Conservation (phyloP, 331 rosid species). For the Phaseolus coccineus region DNA sequence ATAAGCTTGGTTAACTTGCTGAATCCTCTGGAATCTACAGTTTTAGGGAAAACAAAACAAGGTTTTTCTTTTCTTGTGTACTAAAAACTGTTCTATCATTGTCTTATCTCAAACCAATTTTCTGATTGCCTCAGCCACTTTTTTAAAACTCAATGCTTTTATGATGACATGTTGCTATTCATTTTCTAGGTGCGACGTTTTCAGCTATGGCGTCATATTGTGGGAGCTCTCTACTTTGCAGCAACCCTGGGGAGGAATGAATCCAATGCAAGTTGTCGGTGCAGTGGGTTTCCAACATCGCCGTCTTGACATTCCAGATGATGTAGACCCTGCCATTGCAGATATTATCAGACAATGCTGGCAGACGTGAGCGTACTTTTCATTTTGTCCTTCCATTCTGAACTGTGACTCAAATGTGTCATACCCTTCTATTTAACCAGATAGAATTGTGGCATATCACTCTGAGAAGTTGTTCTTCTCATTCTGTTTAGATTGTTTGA, state of each 20-base stretch:
- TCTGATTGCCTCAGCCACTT: conserved; percentile 24
- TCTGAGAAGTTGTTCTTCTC: conserved; percentile 17
- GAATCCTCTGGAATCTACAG: background rate
- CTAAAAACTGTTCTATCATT: background rate
- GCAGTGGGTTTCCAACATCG: conserved; percentile 99
- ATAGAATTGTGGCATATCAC: background rate
- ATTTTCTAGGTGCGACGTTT: conserved; percentile 86
- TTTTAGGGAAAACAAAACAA: background rate
- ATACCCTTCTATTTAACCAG: background rate
- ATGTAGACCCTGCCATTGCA: conserved; percentile 77
- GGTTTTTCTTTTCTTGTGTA: background rate
- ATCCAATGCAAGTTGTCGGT: conserved; percentile 99
- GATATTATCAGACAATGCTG: conserved; percentile 85
- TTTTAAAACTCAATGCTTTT: conserved; percentile 20
- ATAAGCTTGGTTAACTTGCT: background rate
- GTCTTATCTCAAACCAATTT: conserved; percentile 15
- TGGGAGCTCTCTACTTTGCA: conserved; percentile 95
- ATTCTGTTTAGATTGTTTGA: conserved; percentile 19
- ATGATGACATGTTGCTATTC: conserved; percentile 14
- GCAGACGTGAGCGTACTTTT: conserved; percentile 84
- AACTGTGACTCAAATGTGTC: background rate
- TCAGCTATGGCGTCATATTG: conserved; percentile 90
- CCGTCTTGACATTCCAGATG: conserved; percentile 95
- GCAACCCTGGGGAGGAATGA: conserved; percentile 99
- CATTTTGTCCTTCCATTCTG: conserved; percentile 24